phyloP scores from a whole-genome alignment of 345 rosid genomes.

The Diplotaxis tenuifolia region DNA sequence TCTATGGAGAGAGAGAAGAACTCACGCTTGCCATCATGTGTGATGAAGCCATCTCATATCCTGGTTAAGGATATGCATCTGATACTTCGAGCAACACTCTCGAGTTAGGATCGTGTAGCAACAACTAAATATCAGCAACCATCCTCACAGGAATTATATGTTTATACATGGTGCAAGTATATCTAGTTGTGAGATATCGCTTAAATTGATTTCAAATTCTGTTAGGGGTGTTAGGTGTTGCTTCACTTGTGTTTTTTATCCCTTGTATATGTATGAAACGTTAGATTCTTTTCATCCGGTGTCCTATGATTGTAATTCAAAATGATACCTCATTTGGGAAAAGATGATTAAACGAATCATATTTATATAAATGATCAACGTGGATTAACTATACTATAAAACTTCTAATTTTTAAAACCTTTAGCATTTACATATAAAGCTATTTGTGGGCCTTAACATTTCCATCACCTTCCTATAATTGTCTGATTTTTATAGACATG shows the following conservation, averaged over 20 bases:
- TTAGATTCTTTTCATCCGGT: not conserved
- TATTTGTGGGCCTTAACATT: slow-evolving; percentile 31
- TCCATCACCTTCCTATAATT: slow-evolving; percentile 23
- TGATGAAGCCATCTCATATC: not conserved
- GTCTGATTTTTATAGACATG: slow-evolving; percentile 1
- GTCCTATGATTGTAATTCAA: not conserved
- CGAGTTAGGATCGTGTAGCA: not conserved
- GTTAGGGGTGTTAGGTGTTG: not conserved
- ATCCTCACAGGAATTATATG: not conserved
- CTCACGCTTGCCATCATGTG: no score
- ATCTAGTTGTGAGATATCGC: not conserved
- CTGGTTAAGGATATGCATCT: not conserved
- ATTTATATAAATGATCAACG: not conserved
- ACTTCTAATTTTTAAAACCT: not conserved
- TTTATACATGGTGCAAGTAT: not conserved
- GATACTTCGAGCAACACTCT: not conserved
- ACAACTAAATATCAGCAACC: not conserved
- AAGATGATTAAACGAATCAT: not conserved
- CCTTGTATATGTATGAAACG: not conserved
- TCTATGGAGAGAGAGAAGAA: no score
- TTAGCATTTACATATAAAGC: slow-evolving; percentile 27
- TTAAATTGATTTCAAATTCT: not conserved
- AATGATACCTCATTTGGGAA: not conserved
- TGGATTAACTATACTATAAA: not conserved
- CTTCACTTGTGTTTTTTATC: not conserved